Evolutionary conservation across 257 asterid species (phyloP), one percentile per base, ranked within the genome.

Genomic region (Solanum stenotomum): DNA sequence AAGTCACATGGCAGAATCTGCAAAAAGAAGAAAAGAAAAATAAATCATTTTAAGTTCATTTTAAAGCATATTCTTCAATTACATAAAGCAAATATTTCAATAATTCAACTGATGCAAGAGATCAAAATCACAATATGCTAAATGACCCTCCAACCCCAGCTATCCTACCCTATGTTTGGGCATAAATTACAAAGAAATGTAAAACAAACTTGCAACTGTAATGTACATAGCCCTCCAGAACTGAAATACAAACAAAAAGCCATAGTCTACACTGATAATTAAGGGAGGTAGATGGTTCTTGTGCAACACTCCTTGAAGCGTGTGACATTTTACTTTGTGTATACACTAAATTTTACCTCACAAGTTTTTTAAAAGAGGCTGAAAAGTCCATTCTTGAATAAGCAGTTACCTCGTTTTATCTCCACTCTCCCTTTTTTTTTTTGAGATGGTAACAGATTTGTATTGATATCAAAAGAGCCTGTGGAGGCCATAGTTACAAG

Each of bases 1-100:
- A 95, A 87, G 91, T 95, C 98, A 84, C 65, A 71, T n/a, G 98
- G 98, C 68, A 95, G 94, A 91, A 94, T 93, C 98, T 95, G 92
- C 16, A 8, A 31, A 75, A 85, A 18, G 23, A 84, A 23, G 20
- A 22, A 40, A 84, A 23, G 20, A 22, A 40, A 25, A 81, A 9
- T 27, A 18, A 18, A 15, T 15, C 35, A 46, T 16, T 72, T 82
- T 15, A 82, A 31, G 18, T 46, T 49, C 70, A 29, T 49, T 1
- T 29, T 29, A 52, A 29, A 49, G 70, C 70, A 49, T 52, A 27
- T 29, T 27, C 35, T 81, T 79, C 70, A 20, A 18, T 49, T 49
- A 3, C 70, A 29, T 49, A 49, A 82, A 49, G 70, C 11, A 29
- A 82, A 82, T 82, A 82, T 27, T 18, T 82, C 40, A 31, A 46